Evolutionary conservation across 805 yeast species (phyloP), one percentile per base, ranked within the genome.

Genomic region (Yarrowia hollandica): DNA sequence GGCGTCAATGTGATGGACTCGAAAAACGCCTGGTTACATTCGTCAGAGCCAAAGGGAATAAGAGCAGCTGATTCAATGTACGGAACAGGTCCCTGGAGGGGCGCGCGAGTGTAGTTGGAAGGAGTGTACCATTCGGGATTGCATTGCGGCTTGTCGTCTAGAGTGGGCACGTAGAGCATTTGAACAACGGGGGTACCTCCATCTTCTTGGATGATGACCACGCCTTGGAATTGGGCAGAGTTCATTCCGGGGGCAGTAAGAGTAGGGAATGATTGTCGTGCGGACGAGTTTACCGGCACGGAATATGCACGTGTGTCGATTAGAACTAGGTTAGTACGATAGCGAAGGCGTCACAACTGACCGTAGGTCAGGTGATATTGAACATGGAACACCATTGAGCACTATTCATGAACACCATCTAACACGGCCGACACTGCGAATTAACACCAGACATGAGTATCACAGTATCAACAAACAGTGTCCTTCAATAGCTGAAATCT

Each of bases 261-360:
- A 7, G 30, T 30, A 4, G 55, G 55, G 6, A 30, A 21, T 5
- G n/a, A 11, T 5, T 48, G 55, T 2, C 55, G 39, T 5, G 55
- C 39, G 2, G 55, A 21, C 22, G n/a, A 22, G 30, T 48, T 48
- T n/a, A 33, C 9, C 5, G 30, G 55, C 12, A 48, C 38, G 2
- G 38, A 33, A 22, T 31, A 48, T 7, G 55, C 55, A 12, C 55
- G 22, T 12, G 55, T 48, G 31, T 48, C 55, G 30, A 48, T 48
- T 2, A 31, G 16, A 6, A 33, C 55, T 48, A 15, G 3, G 39
- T 48, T 48, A 48, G 55, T 26, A 15, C 8, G 8, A 14, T 9
- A 38, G 19, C 9, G 30, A 26, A 26, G 30, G 11, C 12, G 30
- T 26, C 4, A 12, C 2, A 4, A 26, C 12, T 26, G 30, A n/a